phyloP scores from a whole-genome alignment of 2,329 filamentous ascomycete species.

The Clarireedia monteithiana region DNA sequence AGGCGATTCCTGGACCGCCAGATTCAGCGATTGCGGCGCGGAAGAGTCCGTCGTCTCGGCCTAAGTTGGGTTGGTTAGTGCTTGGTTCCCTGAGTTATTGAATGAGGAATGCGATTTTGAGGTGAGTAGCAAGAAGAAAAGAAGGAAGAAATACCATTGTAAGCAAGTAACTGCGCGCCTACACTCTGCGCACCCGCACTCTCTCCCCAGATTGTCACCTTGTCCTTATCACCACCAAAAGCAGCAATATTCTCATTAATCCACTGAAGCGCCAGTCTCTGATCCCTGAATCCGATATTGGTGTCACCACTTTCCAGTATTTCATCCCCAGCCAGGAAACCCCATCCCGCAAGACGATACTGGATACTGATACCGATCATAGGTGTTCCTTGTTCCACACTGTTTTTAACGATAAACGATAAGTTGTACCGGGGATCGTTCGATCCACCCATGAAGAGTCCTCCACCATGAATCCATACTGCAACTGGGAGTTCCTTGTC shows the following conservation, averaged over 20 bases:
- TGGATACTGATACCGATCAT: slow-evolving; percentile 40
- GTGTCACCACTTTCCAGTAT: slow-evolving; percentile 33
- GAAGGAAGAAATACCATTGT: slow-evolving; percentile 29
- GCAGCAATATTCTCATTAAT: slow-evolving; percentile 36
- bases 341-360: slow-evolving; percentile 38
- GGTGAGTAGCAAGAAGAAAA: not conserved
- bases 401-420: slow-evolving; percentile 28
- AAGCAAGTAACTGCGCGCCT: slow-evolving; percentile 33
- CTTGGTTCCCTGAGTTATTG: not conserved
- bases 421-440: slow-evolving; percentile 19
- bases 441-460: slow-evolving; percentile 30
- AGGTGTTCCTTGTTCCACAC: slow-evolving; percentile 34
- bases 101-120: not conserved
- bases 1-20: slow-evolving; percentile 18
- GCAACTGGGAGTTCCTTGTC: slow-evolving; percentile 37
- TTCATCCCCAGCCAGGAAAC: slow-evolving; percentile 37
- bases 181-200: slow-evolving; percentile 28
- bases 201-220: slow-evolving; percentile 40
- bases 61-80: slow-evolving; percentile 15
- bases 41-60: slow-evolving; percentile 47
- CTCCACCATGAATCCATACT: slow-evolving; percentile 47
- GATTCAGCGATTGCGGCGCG: slow-evolving; percentile 42
- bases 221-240: slow-evolving; percentile 36
- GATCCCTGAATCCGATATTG: slow-evolving; percentile 39
- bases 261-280: slow-evolving; percentile 36